phyloP scores from a whole-genome alignment of 306 rosid genomes.

The Lathyrus tuberosus region DNA sequence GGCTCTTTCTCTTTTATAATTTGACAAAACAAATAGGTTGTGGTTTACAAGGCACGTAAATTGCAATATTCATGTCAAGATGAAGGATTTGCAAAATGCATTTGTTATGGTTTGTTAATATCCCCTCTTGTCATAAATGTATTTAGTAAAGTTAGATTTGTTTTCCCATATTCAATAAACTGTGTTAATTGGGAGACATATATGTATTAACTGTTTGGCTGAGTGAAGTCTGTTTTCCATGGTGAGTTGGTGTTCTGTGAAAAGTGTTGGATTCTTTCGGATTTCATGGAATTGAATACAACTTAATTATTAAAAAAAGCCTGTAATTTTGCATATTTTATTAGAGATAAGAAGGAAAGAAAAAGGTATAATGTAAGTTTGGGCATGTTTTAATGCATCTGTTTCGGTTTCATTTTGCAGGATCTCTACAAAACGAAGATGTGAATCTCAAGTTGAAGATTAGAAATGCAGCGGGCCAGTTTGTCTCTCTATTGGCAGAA shows the following conservation, averaged over 20 bases:
- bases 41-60: neutral
- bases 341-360: neutral
- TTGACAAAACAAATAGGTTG: conserved; percentile 6
- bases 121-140: neutral
- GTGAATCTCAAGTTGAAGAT: conserved; percentile 54
- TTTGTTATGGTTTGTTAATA: neutral
- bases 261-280: neutral
- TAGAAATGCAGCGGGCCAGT: conserved; percentile 44
- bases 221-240: neutral
- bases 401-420: conserved; percentile 30
- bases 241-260: conserved; percentile 5
- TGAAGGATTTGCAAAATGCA: conserved; percentile 5
- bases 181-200: conserved; percentile 1
- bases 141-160: neutral
- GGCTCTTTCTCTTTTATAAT: neutral
- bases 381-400: conserved; percentile 19
- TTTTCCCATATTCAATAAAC: neutral
- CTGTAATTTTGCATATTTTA: neutral
- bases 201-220: neutral
- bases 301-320: neutral
- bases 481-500: conserved; percentile 47
- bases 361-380: neutral
- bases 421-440: conserved; percentile 52
- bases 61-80: conserved; percentile 2
- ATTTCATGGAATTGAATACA: neutral